A percentile compares a stretch with the other conserved stretches of the same genome.
Conservation (phyloP, 2,329 filamentous ascomycete species). For the Neopestalotiopsis sp. region DNA sequence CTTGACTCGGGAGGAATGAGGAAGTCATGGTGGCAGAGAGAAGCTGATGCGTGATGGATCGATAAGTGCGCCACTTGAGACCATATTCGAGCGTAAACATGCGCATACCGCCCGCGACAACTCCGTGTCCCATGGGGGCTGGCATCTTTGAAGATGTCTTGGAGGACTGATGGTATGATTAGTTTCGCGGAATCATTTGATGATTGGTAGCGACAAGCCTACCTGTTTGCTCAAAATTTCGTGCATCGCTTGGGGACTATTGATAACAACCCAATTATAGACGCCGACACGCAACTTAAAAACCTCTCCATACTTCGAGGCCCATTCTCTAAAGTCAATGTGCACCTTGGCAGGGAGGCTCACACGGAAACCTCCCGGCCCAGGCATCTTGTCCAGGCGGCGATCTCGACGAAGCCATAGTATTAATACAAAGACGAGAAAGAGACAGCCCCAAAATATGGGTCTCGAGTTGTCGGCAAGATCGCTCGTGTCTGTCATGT, state of each 20-base stretch:
- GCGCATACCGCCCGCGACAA: conserved; percentile 45
- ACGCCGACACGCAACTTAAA: conserved; percentile 49
- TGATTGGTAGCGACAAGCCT: background rate
- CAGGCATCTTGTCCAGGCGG: conserved; percentile 25
- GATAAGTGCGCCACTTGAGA: conserved; percentile 43
- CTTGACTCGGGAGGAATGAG: conserved; percentile 48
- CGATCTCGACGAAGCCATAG: conserved; percentile 26
- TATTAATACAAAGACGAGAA: conserved; percentile 1
- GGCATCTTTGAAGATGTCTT: conserved; percentile 42
- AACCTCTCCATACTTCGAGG: conserved; percentile 48
- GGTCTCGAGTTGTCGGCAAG: background rate
- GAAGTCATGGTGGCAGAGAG: conserved; percentile 41
- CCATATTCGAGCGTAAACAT: conserved; percentile 49
- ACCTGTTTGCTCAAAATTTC: conserved; percentile 48
- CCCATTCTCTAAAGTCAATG: conserved; percentile 37
- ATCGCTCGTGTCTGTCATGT: background rate
- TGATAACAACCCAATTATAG: conserved; percentile 51
- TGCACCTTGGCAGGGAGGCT: conserved; percentile 23
- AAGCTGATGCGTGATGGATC: conserved; percentile 44
- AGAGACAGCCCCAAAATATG: background rate
- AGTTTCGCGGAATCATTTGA: background rate
- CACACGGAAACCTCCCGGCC: conserved; percentile 22
- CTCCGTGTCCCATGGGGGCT: conserved; percentile 43
- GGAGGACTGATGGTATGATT: conserved; percentile 21
- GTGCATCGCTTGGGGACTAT: conserved; percentile 47